Evolutionary conservation across 2,329 filamentous ascomycete species (phyloP).

Genomic region (Fusarium neocosmosporiellum): DNA sequence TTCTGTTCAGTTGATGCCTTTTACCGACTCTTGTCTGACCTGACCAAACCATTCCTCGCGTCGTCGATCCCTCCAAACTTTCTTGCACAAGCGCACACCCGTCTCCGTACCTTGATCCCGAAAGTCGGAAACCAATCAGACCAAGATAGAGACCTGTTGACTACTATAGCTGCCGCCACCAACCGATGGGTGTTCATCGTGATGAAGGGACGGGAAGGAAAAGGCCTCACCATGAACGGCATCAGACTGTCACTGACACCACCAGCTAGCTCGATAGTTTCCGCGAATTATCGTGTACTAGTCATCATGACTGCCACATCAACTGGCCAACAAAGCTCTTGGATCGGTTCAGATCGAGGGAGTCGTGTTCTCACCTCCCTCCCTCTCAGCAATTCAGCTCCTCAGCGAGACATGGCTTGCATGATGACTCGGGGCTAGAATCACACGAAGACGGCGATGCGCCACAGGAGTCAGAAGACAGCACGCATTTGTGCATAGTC

Average conservation of each 20-base stretch:
- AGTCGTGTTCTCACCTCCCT: constrained; percentile 13
- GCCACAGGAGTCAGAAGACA: constrained; percentile 27
- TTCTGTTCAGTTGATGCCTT: background rate
- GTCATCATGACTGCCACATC: constrained; percentile 27
- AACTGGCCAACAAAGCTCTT: constrained; percentile 6
- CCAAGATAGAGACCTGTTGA: constrained; percentile 11
- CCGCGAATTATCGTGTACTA: constrained; percentile 20
- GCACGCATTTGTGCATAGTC: constrained; percentile 8
- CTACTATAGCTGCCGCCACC: constrained; percentile 33
- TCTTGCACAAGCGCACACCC: background rate
- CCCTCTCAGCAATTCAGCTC: constrained; percentile 11
- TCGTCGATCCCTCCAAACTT: constrained; percentile 1
- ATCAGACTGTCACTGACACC: constrained; percentile 14
- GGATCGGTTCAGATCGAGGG: constrained; percentile 18
- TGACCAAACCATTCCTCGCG: background rate
- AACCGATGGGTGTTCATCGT: constrained; percentile 24
- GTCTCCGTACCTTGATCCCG: constrained; percentile 22
- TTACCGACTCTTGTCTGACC: background rate
- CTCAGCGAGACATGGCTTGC: constrained; percentile 41
- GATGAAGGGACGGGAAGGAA: constrained; percentile 22
- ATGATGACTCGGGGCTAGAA: constrained; percentile 32
- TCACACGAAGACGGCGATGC: constrained; percentile 27
- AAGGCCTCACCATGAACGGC: constrained; percentile 21
- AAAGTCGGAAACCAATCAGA: constrained; percentile 31
- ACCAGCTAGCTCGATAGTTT: constrained; percentile 27